Conservation (phyloP, 2,329 filamentous ascomycete species). For the Herpotrichia juniperi region DNA sequence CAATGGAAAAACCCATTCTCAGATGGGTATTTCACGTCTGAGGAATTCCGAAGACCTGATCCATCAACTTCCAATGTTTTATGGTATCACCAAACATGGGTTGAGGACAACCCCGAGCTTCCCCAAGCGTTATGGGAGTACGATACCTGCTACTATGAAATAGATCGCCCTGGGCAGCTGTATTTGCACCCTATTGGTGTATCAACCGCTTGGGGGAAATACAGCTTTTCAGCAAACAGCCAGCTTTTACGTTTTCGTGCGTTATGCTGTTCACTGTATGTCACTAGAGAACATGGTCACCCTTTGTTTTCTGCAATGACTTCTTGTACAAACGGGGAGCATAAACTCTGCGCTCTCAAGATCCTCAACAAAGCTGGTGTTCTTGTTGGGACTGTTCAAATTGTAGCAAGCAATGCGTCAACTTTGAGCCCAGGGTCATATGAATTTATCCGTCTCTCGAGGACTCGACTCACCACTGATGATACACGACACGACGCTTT, state of each 20-base stretch:
- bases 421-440: background rate
- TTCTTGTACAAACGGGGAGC: background rate
- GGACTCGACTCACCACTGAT: background rate
- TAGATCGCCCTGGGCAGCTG: background rate
- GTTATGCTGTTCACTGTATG: background rate
- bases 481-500: background rate
- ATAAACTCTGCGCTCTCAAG: background rate
- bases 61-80: background rate
- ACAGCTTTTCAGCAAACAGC: background rate
- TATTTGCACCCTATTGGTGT: slow-evolving; percentile 1
- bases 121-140: background rate
- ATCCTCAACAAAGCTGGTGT: background rate
- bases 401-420: background rate
- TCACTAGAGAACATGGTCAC: background rate
- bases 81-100: slow-evolving; percentile 1
- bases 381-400: slow-evolving; percentile 1
- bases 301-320: background rate
- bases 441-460: slow-evolving; percentile 5
- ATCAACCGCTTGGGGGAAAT: background rate
- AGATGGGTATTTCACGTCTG: background rate
- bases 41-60: background rate
- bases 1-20: background rate
- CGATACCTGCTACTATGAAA: background rate
- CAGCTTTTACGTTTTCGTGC: background rate
- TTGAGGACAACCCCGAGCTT: background rate